A percentile compares a stretch with the other conserved stretches of the same genome.
Evolutionary conservation across 2,329 filamentous ascomycete genomes (phyloP).

Genomic region (Aspergillus chevalieri): DNA sequence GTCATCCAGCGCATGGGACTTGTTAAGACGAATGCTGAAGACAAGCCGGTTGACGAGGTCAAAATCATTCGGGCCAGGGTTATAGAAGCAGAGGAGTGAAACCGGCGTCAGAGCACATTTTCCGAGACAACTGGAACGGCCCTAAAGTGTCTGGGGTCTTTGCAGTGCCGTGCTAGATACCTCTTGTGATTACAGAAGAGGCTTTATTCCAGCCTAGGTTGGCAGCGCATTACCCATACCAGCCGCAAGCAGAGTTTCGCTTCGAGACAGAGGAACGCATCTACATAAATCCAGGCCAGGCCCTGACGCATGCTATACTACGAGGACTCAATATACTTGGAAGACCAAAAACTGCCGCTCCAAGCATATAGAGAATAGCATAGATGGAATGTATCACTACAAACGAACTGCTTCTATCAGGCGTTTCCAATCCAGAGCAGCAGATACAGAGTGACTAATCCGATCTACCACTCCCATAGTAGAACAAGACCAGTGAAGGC

Average conservation of each 20-base stretch:
- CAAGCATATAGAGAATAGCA: conserved; percentile 9
- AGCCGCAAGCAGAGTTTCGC: not conserved
- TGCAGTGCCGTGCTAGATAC: not conserved
- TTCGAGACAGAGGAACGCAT: not conserved
- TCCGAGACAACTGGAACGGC: not conserved
- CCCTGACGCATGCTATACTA: not conserved
- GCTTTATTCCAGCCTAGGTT: not conserved
- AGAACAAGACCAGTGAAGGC: conserved; percentile 36
- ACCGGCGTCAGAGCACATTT: not conserved
- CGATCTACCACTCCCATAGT: conserved; percentile 57
- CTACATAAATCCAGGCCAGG: not conserved
- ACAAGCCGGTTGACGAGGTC: conserved; percentile 74
- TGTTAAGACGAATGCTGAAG: conserved; percentile 75
- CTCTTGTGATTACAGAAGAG: not conserved
- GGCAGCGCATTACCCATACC: not conserved
- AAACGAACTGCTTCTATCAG: conserved; percentile 75
- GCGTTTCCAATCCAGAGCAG: conserved; percentile 65
- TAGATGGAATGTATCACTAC: conserved; percentile 59
- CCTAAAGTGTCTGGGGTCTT: not conserved
- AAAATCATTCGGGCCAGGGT: conserved; percentile 70
- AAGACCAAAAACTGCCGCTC: not conserved
- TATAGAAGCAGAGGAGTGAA: conserved; percentile 50
- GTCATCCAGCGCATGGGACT: conserved; percentile 83
- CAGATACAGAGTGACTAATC: conserved; percentile 72
- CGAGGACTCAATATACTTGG: conserved; percentile 4